These are phyloP conservation scores for Aspergillus texensis DNA, from an alignment of 2,329 filamentous ascomycete species.

Conservation along the genomic window DNA sequence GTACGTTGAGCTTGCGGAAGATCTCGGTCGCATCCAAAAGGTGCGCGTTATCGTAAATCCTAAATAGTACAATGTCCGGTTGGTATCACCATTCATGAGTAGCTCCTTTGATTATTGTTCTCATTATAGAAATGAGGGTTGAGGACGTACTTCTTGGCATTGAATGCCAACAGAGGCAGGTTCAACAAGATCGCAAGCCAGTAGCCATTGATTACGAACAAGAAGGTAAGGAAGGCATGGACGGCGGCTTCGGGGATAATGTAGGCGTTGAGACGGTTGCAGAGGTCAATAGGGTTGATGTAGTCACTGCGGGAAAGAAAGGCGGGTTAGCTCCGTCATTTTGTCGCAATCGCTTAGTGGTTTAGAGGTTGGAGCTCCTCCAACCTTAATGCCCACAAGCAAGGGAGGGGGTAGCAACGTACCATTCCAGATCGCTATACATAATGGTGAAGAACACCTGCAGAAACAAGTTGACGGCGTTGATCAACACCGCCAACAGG, in stretches of 20 bases:
- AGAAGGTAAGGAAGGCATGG: slow-evolving; percentile 90
- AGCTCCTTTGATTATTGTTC: not conserved
- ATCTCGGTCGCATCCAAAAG: slow-evolving; percentile 97
- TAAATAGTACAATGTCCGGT: slow-evolving; percentile 43
- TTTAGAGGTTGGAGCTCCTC: not conserved
- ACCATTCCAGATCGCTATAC: slow-evolving; percentile 99
- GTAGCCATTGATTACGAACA: slow-evolving; percentile 98
- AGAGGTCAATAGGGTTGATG: slow-evolving; percentile 99
- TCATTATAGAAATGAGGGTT: not conserved
- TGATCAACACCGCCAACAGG: slow-evolving; percentile 96
- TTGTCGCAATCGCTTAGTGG: slow-evolving; percentile 12
- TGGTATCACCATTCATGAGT: slow-evolving; percentile 15
- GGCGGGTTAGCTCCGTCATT: slow-evolving; percentile 32
- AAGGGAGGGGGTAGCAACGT: slow-evolving; percentile 46
- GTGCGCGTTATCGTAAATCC: slow-evolving; percentile 96
- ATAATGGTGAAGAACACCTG: slow-evolving; percentile 99
- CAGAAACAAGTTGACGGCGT: slow-evolving; percentile 99
- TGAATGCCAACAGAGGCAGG: slow-evolving; percentile 87
- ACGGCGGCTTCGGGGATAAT: slow-evolving; percentile 98
- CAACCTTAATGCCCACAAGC: not conserved
- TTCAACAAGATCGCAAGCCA: slow-evolving; percentile 94
- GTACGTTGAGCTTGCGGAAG: slow-evolving; percentile 97
- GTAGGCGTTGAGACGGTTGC: slow-evolving; percentile 99
- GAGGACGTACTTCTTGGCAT: slow-evolving; percentile 87
- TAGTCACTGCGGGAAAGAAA: slow-evolving; percentile 71